These are phyloP conservation scores for Melastoma malabathricum DNA, from an alignment of 345 rosid genomes.

Conservation along the genomic window DNA sequence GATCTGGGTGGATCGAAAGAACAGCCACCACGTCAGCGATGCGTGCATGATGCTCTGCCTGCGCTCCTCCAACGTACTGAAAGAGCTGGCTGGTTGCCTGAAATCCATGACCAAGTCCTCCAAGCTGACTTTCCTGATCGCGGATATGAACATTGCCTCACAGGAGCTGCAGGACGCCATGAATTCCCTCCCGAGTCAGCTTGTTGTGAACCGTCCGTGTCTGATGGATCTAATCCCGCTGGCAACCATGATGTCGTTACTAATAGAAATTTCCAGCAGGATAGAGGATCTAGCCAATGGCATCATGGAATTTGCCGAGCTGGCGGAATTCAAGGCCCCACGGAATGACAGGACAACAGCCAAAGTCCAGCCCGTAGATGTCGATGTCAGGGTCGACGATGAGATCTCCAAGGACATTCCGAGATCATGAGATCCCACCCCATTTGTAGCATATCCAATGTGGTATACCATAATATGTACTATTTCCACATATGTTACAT, in stretches of 20 bases:
- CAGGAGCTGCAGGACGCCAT: constrained; percentile 41
- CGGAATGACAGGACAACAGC: constrained; percentile 13
- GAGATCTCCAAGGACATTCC: too few relatives aligned
- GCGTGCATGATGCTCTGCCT: constrained; percentile 29
- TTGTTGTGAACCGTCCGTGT: constrained; percentile 4
- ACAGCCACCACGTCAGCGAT: constrained; percentile 19
- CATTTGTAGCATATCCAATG: too few relatives aligned
- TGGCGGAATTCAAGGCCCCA: constrained; percentile 42
- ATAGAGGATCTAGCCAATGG: constrained; percentile 31
- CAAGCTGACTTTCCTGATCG: constrained; percentile 23
- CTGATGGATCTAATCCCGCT: constrained; percentile 44
- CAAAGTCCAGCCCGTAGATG: not conserved
- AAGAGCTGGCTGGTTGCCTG: constrained; percentile 33
- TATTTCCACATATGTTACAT: too few relatives aligned
- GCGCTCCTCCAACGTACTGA: constrained; percentile 25
- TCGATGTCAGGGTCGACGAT: too few relatives aligned
- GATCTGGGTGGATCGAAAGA: constrained; percentile 38
- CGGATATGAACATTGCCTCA: constrained; percentile 44
- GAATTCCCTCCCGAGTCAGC: constrained; percentile 25
- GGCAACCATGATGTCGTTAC: constrained; percentile 39
- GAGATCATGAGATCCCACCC: too few relatives aligned
- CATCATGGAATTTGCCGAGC: constrained; percentile 34
- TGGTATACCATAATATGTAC: too few relatives aligned
- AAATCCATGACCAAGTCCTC: constrained; percentile 35
- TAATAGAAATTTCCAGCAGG: constrained; percentile 43